phyloP scores from a whole-genome alignment of 768 basidiomycete species.

The Tephrocybe rancida region DNA sequence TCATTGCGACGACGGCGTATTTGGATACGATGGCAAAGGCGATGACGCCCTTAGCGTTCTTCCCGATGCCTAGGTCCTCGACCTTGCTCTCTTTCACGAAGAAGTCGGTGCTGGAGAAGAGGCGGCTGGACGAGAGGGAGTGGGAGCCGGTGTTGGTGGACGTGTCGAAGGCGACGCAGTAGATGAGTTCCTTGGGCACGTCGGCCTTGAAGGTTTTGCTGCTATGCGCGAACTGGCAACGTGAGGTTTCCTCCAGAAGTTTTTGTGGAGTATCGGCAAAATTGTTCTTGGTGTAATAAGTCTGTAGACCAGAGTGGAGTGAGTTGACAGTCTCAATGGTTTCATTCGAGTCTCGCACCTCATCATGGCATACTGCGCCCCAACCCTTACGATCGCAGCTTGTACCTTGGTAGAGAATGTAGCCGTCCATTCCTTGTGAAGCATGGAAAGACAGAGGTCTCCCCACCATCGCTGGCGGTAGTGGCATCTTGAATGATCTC shows the following conservation, averaged over 20 bases:
- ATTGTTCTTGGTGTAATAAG: slow-evolving; percentile 85
- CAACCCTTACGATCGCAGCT: slow-evolving; percentile 58
- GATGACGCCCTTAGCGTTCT: slow-evolving; percentile 85
- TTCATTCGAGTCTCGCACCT: slow-evolving; percentile 45
- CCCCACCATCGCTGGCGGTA: slow-evolving; percentile 56
- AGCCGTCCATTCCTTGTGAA: slow-evolving; percentile 66
- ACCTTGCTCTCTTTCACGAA: slow-evolving; percentile 65
- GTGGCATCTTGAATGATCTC: slow-evolving; percentile 74
- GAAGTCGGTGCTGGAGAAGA: slow-evolving; percentile 87
- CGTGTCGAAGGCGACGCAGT: slow-evolving; percentile 87
- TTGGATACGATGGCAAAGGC: slow-evolving; percentile 93
- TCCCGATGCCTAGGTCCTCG: slow-evolving; percentile 87
- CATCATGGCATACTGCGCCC: slow-evolving; percentile 67
- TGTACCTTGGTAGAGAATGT: slow-evolving; percentile 81
- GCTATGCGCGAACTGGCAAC: slow-evolving; percentile 91
- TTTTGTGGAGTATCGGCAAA: slow-evolving; percentile 63
- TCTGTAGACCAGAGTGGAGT: slow-evolving; percentile 44
- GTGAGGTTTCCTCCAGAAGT: slow-evolving; percentile 70
- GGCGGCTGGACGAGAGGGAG: slow-evolving; percentile 60
- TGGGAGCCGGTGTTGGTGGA: slow-evolving; percentile 48
- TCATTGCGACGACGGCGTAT: slow-evolving; percentile 89
- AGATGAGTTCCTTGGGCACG: slow-evolving; percentile 75
- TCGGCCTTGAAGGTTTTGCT: slow-evolving; percentile 81
- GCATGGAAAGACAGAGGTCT: slow-evolving; percentile 89
- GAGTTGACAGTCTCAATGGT: neutral